Conservation (phyloP, 257 asterid species). For the Penstemon davidsonii region DNA sequence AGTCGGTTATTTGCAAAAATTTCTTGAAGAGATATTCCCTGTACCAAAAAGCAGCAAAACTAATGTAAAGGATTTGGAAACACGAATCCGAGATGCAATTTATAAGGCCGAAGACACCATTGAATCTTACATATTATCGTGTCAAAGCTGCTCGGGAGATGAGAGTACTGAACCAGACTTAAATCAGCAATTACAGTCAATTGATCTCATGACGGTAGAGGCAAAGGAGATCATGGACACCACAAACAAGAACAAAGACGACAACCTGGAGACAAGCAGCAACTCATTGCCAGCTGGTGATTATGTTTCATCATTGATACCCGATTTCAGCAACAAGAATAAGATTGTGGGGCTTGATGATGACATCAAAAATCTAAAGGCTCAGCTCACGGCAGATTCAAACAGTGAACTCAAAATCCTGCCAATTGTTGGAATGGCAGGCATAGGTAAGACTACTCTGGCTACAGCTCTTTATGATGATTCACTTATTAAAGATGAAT, state of each 20-base stretch:
- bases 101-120: constrained; percentile 31
- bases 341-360: constrained; percentile 31
- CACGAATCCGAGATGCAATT: constrained; percentile 27
- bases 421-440: constrained; percentile 37
- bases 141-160: neutral
- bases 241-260: neutral
- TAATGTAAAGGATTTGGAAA: constrained; percentile 14
- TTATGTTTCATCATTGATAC: neutral
- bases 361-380: neutral
- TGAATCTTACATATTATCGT: constrained; percentile 19
- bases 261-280: neutral
- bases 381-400: neutral
- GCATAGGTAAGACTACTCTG: constrained; percentile 44
- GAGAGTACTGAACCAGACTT: neutral
- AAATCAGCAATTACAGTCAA: neutral
- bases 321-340: neutral
- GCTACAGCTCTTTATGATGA: constrained; percentile 36
- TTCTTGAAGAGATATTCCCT: constrained; percentile 26
- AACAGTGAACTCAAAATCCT: neutral
- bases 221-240: constrained; percentile 9
- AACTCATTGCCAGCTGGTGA: neutral
- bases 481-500: neutral
- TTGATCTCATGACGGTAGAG: constrained; percentile 6
- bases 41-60: constrained; percentile 6
- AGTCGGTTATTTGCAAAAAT: constrained; percentile 22